Base-by-base conservation (phyloP, 2,329 filamentous ascomycete species). In the Davidsoniella eucalypti region DNA sequence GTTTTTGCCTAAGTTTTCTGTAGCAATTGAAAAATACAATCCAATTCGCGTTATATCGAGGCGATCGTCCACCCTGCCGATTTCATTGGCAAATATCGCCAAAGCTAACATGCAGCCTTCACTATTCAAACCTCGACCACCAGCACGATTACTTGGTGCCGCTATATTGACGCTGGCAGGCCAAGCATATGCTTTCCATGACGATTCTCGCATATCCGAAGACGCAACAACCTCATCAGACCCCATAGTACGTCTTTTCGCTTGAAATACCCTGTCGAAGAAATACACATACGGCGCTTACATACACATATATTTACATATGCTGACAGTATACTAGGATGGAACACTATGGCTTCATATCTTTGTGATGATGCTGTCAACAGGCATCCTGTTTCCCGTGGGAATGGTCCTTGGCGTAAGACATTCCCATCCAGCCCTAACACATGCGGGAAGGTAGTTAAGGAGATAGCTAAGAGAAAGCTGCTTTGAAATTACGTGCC, bases 391-490 rank as follows among this genome's bases (percentile, higher is more conserved):
- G 53, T 96, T 94, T 60, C 92, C 92, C 9, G 73, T 86, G 14
- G 92, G 92, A 58, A 96, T 98, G 90, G 87, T 96, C 40, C 70
- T 95, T 16, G 90, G 90, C 53, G 85, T 92, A 76, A 59, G 82
- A 68, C 44, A 16, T 43, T 16, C 46, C 14, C 17, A 12, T 17
- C 16, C 45, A 33, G 18, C 47, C 25, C 8, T 42, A 33, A 33
- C 26, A 46, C 25, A 37, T 17, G 14, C 44, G 5, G 14, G 10
- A 44, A 2, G 2, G 21, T 44, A 7, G 10, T 14, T 4, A 14
- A 8, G 5, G 18, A 29, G 14, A 12, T 25, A 49, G 39, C 25
- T n/a, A 37, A 43, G 12, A 17, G 17, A n/a, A 16, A 9, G 9
- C 14, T 38, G 37, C 10, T 9, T 40, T 44, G 9, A 9, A 42